These are phyloP conservation scores for Colletotrichum sp. DNA, from an alignment of 2,329 filamentous ascomycete genomes.

Conservation along the genomic window DNA sequence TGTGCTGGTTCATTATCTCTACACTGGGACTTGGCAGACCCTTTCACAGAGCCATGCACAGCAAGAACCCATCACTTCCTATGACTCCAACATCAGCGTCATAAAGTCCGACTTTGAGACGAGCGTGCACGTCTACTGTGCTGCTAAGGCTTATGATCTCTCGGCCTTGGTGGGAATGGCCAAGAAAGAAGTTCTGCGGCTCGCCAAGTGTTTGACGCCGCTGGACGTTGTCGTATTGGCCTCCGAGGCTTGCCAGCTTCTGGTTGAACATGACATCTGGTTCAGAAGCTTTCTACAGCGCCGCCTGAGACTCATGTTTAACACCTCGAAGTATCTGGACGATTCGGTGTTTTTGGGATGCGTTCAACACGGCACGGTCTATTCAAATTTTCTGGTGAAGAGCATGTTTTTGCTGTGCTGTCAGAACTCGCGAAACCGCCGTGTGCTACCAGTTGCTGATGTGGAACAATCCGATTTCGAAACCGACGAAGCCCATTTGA, in stretches of 20 bases:
- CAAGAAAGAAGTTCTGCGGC: neutral
- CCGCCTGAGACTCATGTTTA: neutral
- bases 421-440: neutral
- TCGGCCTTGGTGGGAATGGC: neutral
- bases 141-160: neutral
- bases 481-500: neutral
- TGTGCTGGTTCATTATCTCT: slow-evolving; percentile 2
- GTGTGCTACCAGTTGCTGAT: fast-evolving
- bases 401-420: neutral
- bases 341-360: neutral
- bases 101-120: neutral
- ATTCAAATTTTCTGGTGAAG: neutral
- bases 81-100: neutral
- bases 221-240: neutral
- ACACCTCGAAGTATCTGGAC: neutral
- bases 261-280: neutral
- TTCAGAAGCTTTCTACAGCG: neutral
- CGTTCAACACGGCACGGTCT: neutral
- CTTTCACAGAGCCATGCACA: neutral
- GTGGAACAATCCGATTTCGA: neutral
- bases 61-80: neutral
- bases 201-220: neutral
- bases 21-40: slow-evolving; percentile 1
- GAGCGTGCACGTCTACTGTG: neutral
- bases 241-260: neutral